These are phyloP conservation scores for Moesziomyces globuligerus DNA, from an alignment of 1,284 basidiomycete species.

Conservation along the genomic window DNA sequence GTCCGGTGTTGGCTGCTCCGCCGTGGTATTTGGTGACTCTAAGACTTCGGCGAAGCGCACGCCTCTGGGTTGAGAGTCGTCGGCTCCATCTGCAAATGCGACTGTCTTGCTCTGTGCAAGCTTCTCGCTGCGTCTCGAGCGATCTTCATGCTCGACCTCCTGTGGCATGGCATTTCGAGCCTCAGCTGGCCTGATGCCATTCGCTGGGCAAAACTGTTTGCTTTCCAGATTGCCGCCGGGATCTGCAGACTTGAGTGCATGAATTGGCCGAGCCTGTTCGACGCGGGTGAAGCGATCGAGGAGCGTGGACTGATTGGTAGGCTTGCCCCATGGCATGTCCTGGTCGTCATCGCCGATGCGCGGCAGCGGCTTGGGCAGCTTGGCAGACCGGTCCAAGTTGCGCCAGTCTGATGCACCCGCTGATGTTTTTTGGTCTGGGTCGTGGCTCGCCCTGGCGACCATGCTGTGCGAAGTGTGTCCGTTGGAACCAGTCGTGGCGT, in stretches of 20 bases:
- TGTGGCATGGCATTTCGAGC: too few relatives aligned
- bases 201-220: too few relatives aligned
- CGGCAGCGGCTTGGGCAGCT: constrained; percentile 27
- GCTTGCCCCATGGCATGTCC: constrained; percentile 41
- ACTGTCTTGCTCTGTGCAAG: too few relatives aligned
- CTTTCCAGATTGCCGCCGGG: too few relatives aligned
- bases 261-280: too few relatives aligned
- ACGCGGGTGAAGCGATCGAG: constrained; percentile 30
- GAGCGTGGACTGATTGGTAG: constrained; percentile 38
- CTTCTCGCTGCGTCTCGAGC: too few relatives aligned
- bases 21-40: too few relatives aligned
- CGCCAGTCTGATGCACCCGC: constrained; percentile 24
- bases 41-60: constrained; percentile 33
- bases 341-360: constrained; percentile 36
- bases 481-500: constrained; percentile 39
- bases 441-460: constrained; percentile 14
- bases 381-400: constrained; percentile 25
- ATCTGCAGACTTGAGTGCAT: too few relatives aligned
- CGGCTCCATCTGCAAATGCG: neutral
- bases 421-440: neutral
- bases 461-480: constrained; percentile 36
- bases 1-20: too few relatives aligned
- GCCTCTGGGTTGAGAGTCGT: constrained; percentile 4
- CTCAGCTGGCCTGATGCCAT: too few relatives aligned
- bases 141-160: too few relatives aligned